Conservation (phyloP, 1,284 basidiomycete species). For the Laetiporus sulphureus region DNA sequence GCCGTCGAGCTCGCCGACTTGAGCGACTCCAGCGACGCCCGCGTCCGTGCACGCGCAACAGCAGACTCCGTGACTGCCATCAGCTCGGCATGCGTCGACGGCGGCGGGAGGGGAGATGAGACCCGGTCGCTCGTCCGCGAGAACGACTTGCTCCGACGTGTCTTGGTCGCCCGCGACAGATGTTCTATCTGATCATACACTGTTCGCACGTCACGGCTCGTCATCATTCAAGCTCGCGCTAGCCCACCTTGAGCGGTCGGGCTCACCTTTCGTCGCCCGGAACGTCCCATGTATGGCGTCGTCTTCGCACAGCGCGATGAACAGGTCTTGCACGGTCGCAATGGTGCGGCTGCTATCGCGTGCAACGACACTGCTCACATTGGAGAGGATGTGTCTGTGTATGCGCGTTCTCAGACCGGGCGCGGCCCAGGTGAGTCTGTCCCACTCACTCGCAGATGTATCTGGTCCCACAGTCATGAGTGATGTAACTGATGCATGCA, state of each 20-base stretch:
- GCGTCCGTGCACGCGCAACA: conserved; percentile 17
- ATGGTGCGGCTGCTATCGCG: conserved; percentile 76
- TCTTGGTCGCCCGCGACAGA: conserved; percentile 49
- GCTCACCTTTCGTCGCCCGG: conserved; percentile 81
- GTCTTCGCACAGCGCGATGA: conserved; percentile 84
- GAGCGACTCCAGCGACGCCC: conserved; percentile 38
- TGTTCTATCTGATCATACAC: conserved; percentile 74
- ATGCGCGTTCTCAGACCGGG: background rate
- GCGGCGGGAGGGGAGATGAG: conserved; percentile 12
- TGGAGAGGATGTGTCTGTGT: conserved; percentile 72
- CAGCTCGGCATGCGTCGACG: conserved; percentile 9
- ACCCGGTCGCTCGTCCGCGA: conserved; percentile 32
- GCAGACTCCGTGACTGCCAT: conserved; percentile 9
- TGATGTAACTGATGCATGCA: conserved; percentile 5
- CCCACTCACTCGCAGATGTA: conserved; percentile 77
- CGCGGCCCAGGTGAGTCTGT: conserved; percentile 3
- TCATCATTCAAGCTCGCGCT: background rate
- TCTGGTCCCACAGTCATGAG: conserved; percentile 43
- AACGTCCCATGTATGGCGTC: conserved; percentile 78
- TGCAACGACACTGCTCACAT: conserved; percentile 76
- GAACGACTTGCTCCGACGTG: conserved; percentile 65
- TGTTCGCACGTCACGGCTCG: conserved; percentile 21
- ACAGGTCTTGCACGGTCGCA: conserved; percentile 76
- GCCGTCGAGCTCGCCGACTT: conserved; percentile 15
- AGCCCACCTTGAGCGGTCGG: conserved; percentile 10